Base-by-base conservation (phyloP, 2,329 filamentous ascomycete genomes). In the Amphichorda felina region DNA sequence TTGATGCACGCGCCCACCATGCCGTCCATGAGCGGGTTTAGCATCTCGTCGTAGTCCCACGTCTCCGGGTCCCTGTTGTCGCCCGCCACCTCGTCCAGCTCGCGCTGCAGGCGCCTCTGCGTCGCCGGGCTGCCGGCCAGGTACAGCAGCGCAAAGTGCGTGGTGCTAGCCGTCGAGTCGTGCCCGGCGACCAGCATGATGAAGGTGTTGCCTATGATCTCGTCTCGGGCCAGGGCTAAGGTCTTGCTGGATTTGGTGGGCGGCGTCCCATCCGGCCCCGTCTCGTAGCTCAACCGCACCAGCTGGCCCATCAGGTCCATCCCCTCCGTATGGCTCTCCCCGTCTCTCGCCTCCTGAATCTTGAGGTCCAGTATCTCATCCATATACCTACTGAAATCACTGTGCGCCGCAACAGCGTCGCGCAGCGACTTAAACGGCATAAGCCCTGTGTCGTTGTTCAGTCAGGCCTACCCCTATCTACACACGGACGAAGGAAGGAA, bases 1-100 rank as follows among this genome's bases (percentile, higher is more conserved):
- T 86, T 83, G 67, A 89, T 71, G 45, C 80, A 72, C 4, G 84
- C 83, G 14, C 79, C 84, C 8, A 79, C 60, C 66, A 84, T 79
- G 40, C 77, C 75, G 9, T 68, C 72, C 44, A 84, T 72, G 40
- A 91, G 66, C 8, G 68, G 62, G 30, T 73, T 75, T 41, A 88
- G 66, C 45, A 73, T 63, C 9, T 62, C 56, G 30, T 88, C 82
- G 51, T 85, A 89, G 45, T 75, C 67, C 84, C 83, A 89, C 7
- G 70, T 64, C 1, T 57, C 55, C 4, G 75, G 67, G 16, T 79
- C 69, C 8, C n/a, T 27, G 16, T 33, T 31, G 16, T 17, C 29
- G 8, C n/a, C 13, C 62, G 56, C 25, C 8, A 83, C 70, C 11
- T 60, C 57, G 50, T 86, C 77, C 18, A 91, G 57, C 41, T 87